Evolutionary conservation across 2,329 filamentous ascomycete species (phyloP), one percentile per base, ranked within the genome.

Genomic region (Ophiosphaerella narmari): DNA sequence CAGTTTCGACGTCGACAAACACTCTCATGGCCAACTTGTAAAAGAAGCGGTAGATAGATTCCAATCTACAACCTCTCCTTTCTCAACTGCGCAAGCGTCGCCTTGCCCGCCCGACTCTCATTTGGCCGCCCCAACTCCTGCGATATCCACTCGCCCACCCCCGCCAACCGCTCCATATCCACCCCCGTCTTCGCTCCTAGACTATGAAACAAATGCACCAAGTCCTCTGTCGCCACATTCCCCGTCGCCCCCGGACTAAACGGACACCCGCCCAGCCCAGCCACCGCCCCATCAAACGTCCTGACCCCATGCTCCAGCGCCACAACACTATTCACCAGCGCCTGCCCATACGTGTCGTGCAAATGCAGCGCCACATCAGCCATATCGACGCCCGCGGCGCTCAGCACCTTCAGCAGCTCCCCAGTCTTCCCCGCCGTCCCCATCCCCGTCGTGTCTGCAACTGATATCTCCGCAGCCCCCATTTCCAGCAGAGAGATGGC

Each of bases 381-480:
- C 46, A 81, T 82, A 16, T 86, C 80, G 14, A 95, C 81, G 0
- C 86, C 87, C 1, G 87, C 88, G 1, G 84, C 81, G 7, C 79
- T 73, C 73, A 91, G 76, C 48, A 86, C 86, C 56, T 80, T 80
- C 50, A 91, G 77, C 39, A 91, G 76, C 48, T 84, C 82, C 47
- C 79, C 77, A 2, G 87, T 90, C 48, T 84, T 78, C 14, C 86
- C 86, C n/a, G 86, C 86, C 0, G 90, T 95, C 29, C 91, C 92
- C 82, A 95, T 91, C 14, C 92, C 92, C 0, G 91, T 93, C 0
- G 92, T 97, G 67, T 96, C 92, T 6, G 91, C 91, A 0, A 96
- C 82, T 1, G 89, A 89, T 60, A 97, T 91, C 78, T 96, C 91
- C 67, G 96, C 90, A 16, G 90, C 92, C 14, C 92, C 92, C 79